Base-by-base conservation (phyloP, 2,329 filamentous ascomycete genomes). In the Alternaria incomplexa region DNA sequence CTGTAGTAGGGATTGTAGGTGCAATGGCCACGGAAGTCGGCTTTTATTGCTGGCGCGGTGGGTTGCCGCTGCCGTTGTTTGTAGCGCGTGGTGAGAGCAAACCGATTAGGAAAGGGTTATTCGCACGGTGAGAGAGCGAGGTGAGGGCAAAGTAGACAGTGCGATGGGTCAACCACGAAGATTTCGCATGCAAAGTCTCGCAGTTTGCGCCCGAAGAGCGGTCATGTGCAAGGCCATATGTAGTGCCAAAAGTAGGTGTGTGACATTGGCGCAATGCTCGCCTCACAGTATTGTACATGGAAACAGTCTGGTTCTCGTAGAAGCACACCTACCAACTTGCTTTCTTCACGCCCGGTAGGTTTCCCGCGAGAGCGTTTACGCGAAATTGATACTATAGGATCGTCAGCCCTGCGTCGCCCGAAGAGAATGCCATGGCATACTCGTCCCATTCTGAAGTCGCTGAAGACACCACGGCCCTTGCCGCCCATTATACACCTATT, bases 401-500 rank as follows among this genome's bases (percentile, higher is more conserved):
- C n/a, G 56, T 74, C 67, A 70, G 74, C 61, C 45, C 15, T 28
- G 15, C 23, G 1, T 22, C 22, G 15, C 9, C 6, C 12, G 3
- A 26, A 22, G 7, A 48, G 6, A 12, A 13, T 13, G 26, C 22
- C 17, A 52, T 52, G 12, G 28, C 93, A 79, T 87, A 98, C 95
- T 84, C 95, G 88, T 62, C 91, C 90, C 86, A 99, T 87, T 82
- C 93, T 93, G 77, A 99, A 99, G 77, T 96, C 95, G 61, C 93
- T 89, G 69, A 98, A 86, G n/a, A 99, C 86, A 90, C 93, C 93
- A 71, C 93, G 87, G 17, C 91, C 91, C 80, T 93, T 93, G n/a
- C 96, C 96, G 69, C 93, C 93, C 79, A 95, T 87, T 56, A 97
- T 90, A 84, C 96, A 99, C 71, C 96, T 86, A 83, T 97, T 98